These are phyloP conservation scores for Trebouxia sp. DNA, from an alignment of 139 green algal species.

Conservation along the genomic window DNA sequence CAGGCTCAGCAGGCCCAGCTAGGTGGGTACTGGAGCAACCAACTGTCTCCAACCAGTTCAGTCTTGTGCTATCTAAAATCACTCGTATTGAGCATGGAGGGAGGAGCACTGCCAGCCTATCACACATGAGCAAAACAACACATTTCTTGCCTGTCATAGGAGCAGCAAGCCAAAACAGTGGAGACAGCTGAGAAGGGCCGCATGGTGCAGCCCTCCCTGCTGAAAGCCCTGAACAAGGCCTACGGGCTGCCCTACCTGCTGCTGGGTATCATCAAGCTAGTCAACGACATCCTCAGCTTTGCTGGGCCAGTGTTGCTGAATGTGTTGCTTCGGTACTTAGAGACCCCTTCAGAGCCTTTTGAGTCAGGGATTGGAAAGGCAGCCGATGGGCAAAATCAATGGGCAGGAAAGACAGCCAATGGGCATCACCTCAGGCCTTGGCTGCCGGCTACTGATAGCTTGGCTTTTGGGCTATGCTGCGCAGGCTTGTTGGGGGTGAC, in stretches of 20 bases:
- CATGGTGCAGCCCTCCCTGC: constrained; percentile 44
- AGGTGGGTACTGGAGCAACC: too few relatives aligned
- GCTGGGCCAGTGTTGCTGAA: constrained; percentile 75
- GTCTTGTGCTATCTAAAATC: not conserved
- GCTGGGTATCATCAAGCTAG: constrained; percentile 62
- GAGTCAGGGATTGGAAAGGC: not conserved
- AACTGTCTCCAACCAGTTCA: too few relatives aligned
- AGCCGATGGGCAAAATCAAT: not conserved
- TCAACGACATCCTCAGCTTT: constrained; percentile 72
- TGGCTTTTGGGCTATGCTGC: constrained; percentile 26
- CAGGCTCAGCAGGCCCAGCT: too few relatives aligned
- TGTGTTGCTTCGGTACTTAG: constrained; percentile 66
- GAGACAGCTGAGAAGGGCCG: not conserved
- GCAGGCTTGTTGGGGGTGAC: constrained; percentile 34
- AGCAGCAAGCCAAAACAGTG: constrained; percentile 21
- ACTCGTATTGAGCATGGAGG: not conserved
- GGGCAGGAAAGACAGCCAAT: not conserved
- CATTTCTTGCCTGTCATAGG: too few relatives aligned
- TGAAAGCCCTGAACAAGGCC: constrained; percentile 45
- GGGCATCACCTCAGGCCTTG: not conserved
- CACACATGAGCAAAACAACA: too few relatives aligned
- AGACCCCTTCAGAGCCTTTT: not conserved
- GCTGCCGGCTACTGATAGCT: constrained; percentile 8
- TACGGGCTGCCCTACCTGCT: constrained; percentile 54
- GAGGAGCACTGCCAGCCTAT: not conserved